Evolutionary conservation across 768 basidiomycete genomes (phyloP), one percentile per base, ranked within the genome.

Genomic region (Clathrus columnatus): DNA sequence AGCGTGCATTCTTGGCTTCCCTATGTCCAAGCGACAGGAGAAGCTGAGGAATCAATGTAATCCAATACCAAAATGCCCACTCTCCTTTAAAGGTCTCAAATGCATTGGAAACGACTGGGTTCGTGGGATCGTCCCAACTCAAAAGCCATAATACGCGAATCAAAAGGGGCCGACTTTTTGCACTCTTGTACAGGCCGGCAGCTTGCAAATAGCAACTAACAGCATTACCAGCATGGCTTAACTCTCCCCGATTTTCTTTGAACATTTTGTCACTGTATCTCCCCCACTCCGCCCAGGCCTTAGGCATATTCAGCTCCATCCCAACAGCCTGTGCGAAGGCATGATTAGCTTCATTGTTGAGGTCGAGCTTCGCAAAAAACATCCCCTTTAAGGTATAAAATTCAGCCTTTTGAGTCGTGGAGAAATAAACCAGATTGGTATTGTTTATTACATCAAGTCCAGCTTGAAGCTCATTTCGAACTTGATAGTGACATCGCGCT

Each of bases 251-350:
- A 30, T 78, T 73, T 47, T 95, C 92, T 62, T 91, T 89, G 78
- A 95, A 97, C 75, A 93, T 81, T 41, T 82, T 81, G 68, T 99
- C 96, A 61, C 88, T 94, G 68, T 80, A 97, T 61, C 85, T 81
- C 46, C 94, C 96, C 95, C 94, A 99, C 65, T 97, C 93, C 0
- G 92, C 92, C 96, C 96, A 99, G 4, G 91, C 91, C 69, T 97
- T 98, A 0, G 95, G 84, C 67, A 97, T 85, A 48, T 75, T 76
- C 81, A 96, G 87, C 66, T 99, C 96, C 69, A 97, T 80, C 68
- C 97, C 93, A 29, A 97, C 91, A 28, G 96, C 96, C 70, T 91
- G 90, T 7, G 90, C 89, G 67, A 97, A 97, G 17, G 94, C 89
- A 47, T 79, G 72, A 60, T 90, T 92, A 23, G 96, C 92, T 6